These are phyloP conservation scores for Gaertneriomyces semiglobifer DNA, from an alignment of 192 early-diverging fungal genomes.

Conservation along the genomic window DNA sequence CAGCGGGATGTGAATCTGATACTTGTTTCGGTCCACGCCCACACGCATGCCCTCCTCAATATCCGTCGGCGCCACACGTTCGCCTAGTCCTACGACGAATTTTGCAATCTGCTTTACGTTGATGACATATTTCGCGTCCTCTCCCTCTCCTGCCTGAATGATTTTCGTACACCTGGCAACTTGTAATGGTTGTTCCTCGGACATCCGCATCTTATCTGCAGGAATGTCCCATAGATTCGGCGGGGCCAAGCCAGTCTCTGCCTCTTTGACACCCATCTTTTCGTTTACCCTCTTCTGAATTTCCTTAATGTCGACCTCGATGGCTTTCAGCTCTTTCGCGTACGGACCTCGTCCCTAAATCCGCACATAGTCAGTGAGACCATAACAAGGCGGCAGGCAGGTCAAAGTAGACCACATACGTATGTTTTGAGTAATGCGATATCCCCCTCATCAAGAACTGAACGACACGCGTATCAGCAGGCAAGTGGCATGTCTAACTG, in stretches of 20 bases:
- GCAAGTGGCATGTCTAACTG: slow-evolving; percentile 35
- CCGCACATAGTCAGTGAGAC: neutral
- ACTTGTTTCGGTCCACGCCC: slow-evolving; percentile 96
- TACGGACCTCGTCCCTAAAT: slow-evolving; percentile 94
- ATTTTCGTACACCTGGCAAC: slow-evolving; percentile 98
- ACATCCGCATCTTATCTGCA: slow-evolving; percentile 96
- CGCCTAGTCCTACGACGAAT: slow-evolving; percentile 95
- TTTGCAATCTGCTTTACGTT: slow-evolving; percentile 99
- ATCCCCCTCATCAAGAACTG: slow-evolving; percentile 85
- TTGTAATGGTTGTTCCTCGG: slow-evolving; percentile 90
- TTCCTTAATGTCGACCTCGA: slow-evolving; percentile 95
- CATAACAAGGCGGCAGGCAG: neutral
- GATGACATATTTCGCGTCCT: slow-evolving; percentile 95
- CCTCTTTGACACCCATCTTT: slow-evolving; percentile 99
- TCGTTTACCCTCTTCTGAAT: slow-evolving; percentile 98
- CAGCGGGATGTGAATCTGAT: slow-evolving; percentile 98
- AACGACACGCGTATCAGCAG: neutral
- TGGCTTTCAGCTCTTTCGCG: slow-evolving; percentile 87
- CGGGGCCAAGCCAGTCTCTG: slow-evolving; percentile 95
- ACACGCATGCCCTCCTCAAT: slow-evolving; percentile 99
- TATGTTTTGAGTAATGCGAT: slow-evolving; percentile 92
- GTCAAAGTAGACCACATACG: slow-evolving; percentile 42
- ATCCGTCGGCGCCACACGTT: slow-evolving; percentile 96
- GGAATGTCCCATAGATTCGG: slow-evolving; percentile 99
- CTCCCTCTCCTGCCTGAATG: slow-evolving; percentile 85